phyloP scores from a whole-genome alignment of 1,284 basidiomycete species.

The Hypsizygus ulmarius region DNA sequence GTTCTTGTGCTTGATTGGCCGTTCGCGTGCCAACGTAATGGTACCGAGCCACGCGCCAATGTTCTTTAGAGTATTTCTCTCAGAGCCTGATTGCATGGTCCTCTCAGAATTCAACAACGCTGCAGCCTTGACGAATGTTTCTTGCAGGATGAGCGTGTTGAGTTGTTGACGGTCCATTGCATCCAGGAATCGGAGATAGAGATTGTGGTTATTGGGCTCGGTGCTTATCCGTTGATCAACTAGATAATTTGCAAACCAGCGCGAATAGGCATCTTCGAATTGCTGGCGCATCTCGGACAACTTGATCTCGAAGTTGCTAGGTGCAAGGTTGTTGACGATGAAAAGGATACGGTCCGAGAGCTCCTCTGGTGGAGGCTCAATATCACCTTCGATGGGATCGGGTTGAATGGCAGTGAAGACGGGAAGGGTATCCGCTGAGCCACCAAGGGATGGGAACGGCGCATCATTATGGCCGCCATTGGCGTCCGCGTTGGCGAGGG shows the following conservation, averaged over 20 bases:
- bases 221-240: conserved; percentile 95
- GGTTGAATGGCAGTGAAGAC: conserved; percentile 76
- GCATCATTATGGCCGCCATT: conserved; percentile 38
- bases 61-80: conserved; percentile 90
- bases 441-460: conserved; percentile 27
- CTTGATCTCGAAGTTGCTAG: conserved; percentile 90
- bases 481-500: conserved; percentile 55
- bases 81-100: conserved; percentile 81
- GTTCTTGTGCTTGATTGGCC: conserved; percentile 91
- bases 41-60: conserved; percentile 94
- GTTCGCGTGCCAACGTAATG: conserved; percentile 89
- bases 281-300: conserved; percentile 78
- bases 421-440: conserved; percentile 43
- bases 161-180: conserved; percentile 68
- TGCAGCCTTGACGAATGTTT: conserved; percentile 89
- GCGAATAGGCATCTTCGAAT: conserved; percentile 79
- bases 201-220: conserved; percentile 95
- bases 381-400: conserved; percentile 58
- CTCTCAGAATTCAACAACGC: conserved; percentile 89
- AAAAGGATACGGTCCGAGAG: conserved; percentile 94
- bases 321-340: conserved; percentile 97
- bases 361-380: conserved; percentile 79
- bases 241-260: conserved; percentile 98
- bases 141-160: conserved; percentile 82
- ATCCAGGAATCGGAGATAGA: conserved; percentile 94